Base-by-base conservation (phyloP, 371 early-diverging fungal genomes). In the Conidiobolus incongruus region DNA sequence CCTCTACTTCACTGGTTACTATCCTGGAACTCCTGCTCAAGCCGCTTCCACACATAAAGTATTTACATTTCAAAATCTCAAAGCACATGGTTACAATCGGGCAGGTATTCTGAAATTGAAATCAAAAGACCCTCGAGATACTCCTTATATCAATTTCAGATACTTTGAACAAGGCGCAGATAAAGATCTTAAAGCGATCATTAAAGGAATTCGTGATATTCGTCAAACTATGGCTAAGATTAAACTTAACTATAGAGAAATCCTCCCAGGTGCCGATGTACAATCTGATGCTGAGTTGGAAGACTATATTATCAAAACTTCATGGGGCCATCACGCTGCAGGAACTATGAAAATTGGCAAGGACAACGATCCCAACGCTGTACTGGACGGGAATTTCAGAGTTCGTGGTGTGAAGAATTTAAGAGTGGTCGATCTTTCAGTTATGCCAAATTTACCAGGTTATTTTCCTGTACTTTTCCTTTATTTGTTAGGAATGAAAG, bases 361-460 rank as follows among this genome's bases (percentile, higher is more conserved):
- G 1, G 23, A 49, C 11, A 36, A 40, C 8, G 51, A 60, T 21
- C 51, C 53, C 0, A 4, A 42, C 33, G 60, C 56, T 3, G 60
- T 60, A 0, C 63, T 59, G 11, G 60, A 60, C 31, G 26, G 55
- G 0, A 47, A 51, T 1, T 35, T 60, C 36, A 53, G 48, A 23
- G 57, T 60, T 13, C 41, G 56, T 34, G 60, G 60, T 4, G 47
- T 56, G 23, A 51, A 56, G 12, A 38, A 43, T 8, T 38, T 60
- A 16, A 44, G 60, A 1, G 55, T 60, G 7, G 52, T 60, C 7
- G 60, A 60, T 34, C 59, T 62, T 1, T 62, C 64, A 11, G 47
- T 62, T 36, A 62, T 65, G 42, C 68, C 68, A 17, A 52, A 52
- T 30, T 7, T 52, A 17, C 47, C 51, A 4, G 54, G 40, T 2